Base-by-base conservation (phyloP, 305 asterid genomes). In the Solanum chacoense region DNA sequence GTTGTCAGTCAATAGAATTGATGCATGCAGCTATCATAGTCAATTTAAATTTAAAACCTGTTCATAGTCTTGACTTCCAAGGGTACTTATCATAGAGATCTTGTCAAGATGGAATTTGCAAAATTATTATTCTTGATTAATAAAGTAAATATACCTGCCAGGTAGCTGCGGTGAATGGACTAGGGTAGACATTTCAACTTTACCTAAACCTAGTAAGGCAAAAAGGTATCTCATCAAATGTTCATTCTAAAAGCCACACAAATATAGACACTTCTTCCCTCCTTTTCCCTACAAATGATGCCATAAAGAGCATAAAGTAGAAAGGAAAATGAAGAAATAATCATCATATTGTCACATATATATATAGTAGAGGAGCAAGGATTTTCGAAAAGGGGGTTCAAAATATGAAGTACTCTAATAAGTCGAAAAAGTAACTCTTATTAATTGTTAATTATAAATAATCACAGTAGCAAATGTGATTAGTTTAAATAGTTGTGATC, bases 161-260 rank as follows among this genome's bases (percentile, higher is more conserved):
- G 90, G 91, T 80, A 73, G 89, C 88, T 92, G 91, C 71, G 99
- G 99, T 91, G 99, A 94, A 92, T 93, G 95, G 88, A 90, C 92
- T 37, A 98, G 98, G 89, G 97, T 94, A 92, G 93, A 92, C 85
- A 93, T 88, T 89, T 90, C 95, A 93, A 95, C 96, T 92, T 94
- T 93, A 71, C 99, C 98, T 90, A 97, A 91, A 93, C 98, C 99
- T 97, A 93, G 87, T 67, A 90, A 77, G 74, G 36, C 89, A 77
- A 76, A 87, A 35, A 88, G 87, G 88, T 67, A 88, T 37, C 90
- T 85, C 85, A 88, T 81, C 80, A 34, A 84, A 73, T 89, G 78
- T 37, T 84, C 16, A 73, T 63, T 50, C 90, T 79, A 89, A 78
- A 77, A 89, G 75, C 77, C 87, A 89, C 77, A 87, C 55, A 42